These are phyloP conservation scores for Vinca minor DNA, from an alignment of 257 asterid genomes.

Conservation along the genomic window DNA sequence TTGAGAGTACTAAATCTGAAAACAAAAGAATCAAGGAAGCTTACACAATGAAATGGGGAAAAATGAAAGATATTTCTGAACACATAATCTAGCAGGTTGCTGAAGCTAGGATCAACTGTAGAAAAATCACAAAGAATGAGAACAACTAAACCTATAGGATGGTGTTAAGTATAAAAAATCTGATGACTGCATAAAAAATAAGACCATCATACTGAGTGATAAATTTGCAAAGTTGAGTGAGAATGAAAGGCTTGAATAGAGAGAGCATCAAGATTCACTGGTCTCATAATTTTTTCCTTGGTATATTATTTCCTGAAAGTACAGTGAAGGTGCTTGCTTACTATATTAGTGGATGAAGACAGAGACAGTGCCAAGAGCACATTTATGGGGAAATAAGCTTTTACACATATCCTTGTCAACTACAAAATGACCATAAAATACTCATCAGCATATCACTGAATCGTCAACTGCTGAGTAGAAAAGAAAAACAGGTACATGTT, in stretches of 20 bases:
- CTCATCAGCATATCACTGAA: neutral
- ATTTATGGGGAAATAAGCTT: neutral
- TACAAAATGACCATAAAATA: neutral
- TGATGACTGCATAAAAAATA: neutral
- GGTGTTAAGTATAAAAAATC: neutral
- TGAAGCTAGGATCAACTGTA: neutral
- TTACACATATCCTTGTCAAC: neutral
- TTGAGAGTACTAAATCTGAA: slow-evolving; percentile 91
- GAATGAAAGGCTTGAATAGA: neutral
- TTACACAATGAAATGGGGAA: neutral
- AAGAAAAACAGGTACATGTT: neutral
- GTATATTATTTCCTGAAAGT: neutral
- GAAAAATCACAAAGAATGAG: neutral
- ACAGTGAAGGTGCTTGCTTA: neutral
- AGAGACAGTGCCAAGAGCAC: neutral
- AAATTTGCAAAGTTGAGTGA: neutral
- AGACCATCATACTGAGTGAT: neutral
- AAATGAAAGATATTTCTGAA: neutral
- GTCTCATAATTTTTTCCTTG: neutral
- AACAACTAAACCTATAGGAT: neutral
- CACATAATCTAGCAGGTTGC: neutral
- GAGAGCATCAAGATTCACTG: neutral
- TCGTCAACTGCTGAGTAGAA: neutral
- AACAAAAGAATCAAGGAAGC: slow-evolving; percentile 12
- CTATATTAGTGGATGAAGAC: neutral